phyloP scores from a whole-genome alignment of 257 asterid species.

The Solanum bukasovii region DNA sequence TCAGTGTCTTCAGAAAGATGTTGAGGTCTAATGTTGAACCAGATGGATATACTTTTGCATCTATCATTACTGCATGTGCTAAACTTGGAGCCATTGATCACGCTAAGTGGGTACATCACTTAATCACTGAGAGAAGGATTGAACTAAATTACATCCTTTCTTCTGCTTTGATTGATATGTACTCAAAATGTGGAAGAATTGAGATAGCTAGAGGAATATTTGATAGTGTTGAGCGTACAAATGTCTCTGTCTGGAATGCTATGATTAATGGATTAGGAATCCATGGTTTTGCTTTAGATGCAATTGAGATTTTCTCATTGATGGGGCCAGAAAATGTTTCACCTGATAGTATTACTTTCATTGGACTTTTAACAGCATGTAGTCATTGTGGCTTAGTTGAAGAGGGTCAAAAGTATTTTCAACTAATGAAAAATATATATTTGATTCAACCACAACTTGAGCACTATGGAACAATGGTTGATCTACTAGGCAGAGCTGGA shows the following conservation, averaged over 20 bases:
- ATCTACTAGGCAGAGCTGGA: conserved; percentile 61
- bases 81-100: conserved; percentile 57
- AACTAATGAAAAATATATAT: conserved; percentile 41
- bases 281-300: conserved; percentile 63
- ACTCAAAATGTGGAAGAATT: conserved; percentile 72
- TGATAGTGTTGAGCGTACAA: conserved; percentile 15
- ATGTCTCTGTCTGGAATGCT: conserved; percentile 68
- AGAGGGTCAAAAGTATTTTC: conserved; percentile 45
- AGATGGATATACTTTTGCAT: conserved; percentile 59
- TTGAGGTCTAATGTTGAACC: conserved; percentile 35
- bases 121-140: conserved; percentile 43
- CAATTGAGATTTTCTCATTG: conserved; percentile 32
- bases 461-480: conserved; percentile 85
- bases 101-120: conserved; percentile 61
- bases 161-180: conserved; percentile 75
- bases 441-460: conserved; percentile 56
- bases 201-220: conserved; percentile 49
- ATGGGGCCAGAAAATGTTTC: conserved; percentile 35
- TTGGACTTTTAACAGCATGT: conserved; percentile 61
- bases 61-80: conserved; percentile 57
- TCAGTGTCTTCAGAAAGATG: conserved; percentile 49
- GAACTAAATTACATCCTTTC: conserved; percentile 50
- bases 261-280: conserved; percentile 62
- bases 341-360: conserved; percentile 57
- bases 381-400: conserved; percentile 64